phyloP scores from a whole-genome alignment of 371 early-diverging fungal genomes.

The Circinella minor region DNA sequence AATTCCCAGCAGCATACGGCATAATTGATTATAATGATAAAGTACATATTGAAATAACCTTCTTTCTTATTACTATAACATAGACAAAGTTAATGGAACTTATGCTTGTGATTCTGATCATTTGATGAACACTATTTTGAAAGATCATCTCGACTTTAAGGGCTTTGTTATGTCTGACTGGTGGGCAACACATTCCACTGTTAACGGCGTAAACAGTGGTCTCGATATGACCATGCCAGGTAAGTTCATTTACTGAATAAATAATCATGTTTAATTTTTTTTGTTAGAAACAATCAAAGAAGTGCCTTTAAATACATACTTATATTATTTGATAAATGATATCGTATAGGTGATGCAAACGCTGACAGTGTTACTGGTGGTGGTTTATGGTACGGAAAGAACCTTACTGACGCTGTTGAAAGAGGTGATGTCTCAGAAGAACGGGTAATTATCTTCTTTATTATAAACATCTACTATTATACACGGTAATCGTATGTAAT shows the following conservation, averaged over 20 bases:
- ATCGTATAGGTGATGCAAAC: conserved; percentile 32
- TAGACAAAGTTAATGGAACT: conserved; percentile 38
- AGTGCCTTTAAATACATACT: no score
- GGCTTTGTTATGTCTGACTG: conserved; percentile 34
- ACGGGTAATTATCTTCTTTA: conserved; percentile 15
- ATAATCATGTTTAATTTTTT: no score
- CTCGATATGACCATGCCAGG: conserved; percentile 60
- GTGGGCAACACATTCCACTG: conserved; percentile 30
- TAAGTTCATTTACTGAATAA: not conserved
- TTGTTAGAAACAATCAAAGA: no score
- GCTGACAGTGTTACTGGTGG: conserved; percentile 21
- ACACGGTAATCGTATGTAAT: no score
- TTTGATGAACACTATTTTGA: conserved; percentile 40
- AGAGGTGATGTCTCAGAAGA: conserved; percentile 28
- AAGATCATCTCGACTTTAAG: conserved; percentile 42
- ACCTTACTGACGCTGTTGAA: conserved; percentile 34
- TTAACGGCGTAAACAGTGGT: conserved; percentile 36
- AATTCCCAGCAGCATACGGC: not conserved
- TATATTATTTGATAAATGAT: not conserved
- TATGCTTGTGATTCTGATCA: conserved; percentile 47
- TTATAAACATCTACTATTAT: no score
- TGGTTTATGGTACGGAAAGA: conserved; percentile 38
- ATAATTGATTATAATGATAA: no score
- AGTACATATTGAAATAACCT: no score
- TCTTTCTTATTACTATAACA: not conserved